Evolutionary conservation across 2,329 filamentous ascomycete genomes (phyloP).

Genomic region (Cercospora citrullina): DNA sequence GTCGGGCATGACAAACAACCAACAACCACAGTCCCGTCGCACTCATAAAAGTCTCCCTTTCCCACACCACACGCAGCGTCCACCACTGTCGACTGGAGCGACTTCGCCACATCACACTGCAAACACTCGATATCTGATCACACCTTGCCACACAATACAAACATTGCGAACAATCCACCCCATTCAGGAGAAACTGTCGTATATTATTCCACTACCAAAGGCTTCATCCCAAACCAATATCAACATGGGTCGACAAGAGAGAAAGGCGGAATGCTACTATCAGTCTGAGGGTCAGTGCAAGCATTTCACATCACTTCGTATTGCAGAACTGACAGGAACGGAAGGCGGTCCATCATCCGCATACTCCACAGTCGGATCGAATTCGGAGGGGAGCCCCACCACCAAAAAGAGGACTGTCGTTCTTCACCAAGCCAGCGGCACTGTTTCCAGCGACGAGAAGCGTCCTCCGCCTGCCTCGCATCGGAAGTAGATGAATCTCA

Average conservation of each 20-base stretch:
- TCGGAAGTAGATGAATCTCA: neutral
- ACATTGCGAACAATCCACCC: neutral
- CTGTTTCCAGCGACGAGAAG: conserved; percentile 13
- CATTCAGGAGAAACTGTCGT: neutral
- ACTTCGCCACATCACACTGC: neutral
- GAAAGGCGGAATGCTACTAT: neutral
- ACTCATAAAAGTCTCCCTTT: neutral
- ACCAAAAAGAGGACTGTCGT: conserved; percentile 11
- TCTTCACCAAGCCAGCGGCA: conserved; percentile 22
- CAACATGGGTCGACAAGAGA: conserved; percentile 15
- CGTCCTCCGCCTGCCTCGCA: neutral
- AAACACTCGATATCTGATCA: neutral
- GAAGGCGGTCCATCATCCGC: conserved; percentile 4
- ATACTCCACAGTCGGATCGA: conserved; percentile 12
- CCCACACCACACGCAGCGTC: neutral
- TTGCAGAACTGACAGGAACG: neutral
- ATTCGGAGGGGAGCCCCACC: conserved; percentile 6
- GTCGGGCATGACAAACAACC: neutral
- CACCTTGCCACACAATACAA: neutral
- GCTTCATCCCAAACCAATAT: neutral
- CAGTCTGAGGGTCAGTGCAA: conserved; percentile 2
- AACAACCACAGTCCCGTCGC: conserved; percentile 1
- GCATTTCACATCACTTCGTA: neutral
- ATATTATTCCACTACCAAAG: neutral
- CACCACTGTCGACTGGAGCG: neutral